Evolutionary conservation across 768 basidiomycete species (phyloP).

Genomic region (Suillus variegatus): DNA sequence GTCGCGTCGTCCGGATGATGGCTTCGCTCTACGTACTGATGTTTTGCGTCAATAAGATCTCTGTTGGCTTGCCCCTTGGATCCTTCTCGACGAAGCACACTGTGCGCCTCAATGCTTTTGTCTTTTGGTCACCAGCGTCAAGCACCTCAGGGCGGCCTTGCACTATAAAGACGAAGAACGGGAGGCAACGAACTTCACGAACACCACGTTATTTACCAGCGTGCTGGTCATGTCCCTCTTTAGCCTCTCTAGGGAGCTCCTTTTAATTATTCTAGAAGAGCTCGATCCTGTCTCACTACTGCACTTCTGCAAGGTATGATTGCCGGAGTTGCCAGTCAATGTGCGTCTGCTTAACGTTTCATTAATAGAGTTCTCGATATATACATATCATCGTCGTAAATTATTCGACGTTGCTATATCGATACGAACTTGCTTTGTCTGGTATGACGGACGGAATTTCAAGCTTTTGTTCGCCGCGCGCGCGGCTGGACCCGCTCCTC

Average conservation of each 20-base stretch:
- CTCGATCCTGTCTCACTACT: slow-evolving; percentile 35
- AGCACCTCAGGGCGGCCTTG: slow-evolving; percentile 20
- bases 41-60: slow-evolving; percentile 27
- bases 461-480: slow-evolving; percentile 18
- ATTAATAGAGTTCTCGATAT: slow-evolving; percentile 25
- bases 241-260: slow-evolving; percentile 30
- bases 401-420: slow-evolving; percentile 33
- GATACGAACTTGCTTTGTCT: slow-evolving; percentile 32
- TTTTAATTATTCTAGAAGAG: slow-evolving; percentile 33
- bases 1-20: slow-evolving; percentile 19
- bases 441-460: slow-evolving; percentile 30
- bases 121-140: slow-evolving; percentile 29
- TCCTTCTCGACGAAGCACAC: slow-evolving; percentile 29
- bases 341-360: neutral
- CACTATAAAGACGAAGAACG: slow-evolving; percentile 28
- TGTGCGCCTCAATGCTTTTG: slow-evolving; percentile 35
- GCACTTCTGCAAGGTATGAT: slow-evolving; percentile 30
- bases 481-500: slow-evolving; percentile 31
- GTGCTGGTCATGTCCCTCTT: slow-evolving; percentile 39
- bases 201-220: slow-evolving; percentile 24
- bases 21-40: slow-evolving; percentile 28
- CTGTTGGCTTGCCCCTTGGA: slow-evolving; percentile 29
- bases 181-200: slow-evolving; percentile 14
- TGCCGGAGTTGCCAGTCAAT: neutral
- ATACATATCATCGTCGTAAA: slow-evolving; percentile 22